Conservation (phyloP, 1,284 basidiomycete species). For the Pseudozyma sp. region DNA sequence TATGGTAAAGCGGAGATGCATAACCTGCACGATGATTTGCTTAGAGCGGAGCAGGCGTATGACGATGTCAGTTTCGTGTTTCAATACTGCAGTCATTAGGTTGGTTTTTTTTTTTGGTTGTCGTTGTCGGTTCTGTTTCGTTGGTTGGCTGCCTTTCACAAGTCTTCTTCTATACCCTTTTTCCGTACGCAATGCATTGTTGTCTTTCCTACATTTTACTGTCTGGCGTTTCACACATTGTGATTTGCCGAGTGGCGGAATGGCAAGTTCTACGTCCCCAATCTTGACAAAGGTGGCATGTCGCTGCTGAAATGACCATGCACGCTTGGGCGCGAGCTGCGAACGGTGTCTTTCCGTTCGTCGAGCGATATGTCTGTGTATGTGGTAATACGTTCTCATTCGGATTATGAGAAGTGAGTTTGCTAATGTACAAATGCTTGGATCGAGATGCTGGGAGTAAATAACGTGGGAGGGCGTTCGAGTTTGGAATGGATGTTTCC, state of each 20-base stretch:
- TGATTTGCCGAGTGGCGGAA: no score
- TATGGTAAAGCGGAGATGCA: slow-evolving; percentile 87
- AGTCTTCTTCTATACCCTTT: background rate
- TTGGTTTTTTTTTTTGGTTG: no score
- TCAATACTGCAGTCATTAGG: slow-evolving; percentile 68
- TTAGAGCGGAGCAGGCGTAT: slow-evolving; percentile 86
- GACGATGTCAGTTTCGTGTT: slow-evolving; percentile 77
- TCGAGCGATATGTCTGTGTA: background rate
- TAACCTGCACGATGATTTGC: slow-evolving; percentile 93
- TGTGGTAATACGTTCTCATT: no score
- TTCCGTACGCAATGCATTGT: background rate
- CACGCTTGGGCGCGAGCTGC: no score
- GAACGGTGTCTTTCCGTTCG: no score
- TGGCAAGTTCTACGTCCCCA: no score
- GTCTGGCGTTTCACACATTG: no score
- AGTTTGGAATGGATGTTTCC: no score
- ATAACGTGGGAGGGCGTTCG: no score
- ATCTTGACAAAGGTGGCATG: no score
- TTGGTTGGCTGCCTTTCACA: background rate
- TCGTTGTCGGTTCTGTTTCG: background rate
- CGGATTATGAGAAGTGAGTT: background rate
- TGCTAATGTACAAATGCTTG: slow-evolving; percentile 29
- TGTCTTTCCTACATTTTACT: background rate
- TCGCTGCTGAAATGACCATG: no score
- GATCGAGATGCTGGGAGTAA: background rate